phyloP scores from a whole-genome alignment of 208 protist species.

The Trypanosoma vivax region DNA sequence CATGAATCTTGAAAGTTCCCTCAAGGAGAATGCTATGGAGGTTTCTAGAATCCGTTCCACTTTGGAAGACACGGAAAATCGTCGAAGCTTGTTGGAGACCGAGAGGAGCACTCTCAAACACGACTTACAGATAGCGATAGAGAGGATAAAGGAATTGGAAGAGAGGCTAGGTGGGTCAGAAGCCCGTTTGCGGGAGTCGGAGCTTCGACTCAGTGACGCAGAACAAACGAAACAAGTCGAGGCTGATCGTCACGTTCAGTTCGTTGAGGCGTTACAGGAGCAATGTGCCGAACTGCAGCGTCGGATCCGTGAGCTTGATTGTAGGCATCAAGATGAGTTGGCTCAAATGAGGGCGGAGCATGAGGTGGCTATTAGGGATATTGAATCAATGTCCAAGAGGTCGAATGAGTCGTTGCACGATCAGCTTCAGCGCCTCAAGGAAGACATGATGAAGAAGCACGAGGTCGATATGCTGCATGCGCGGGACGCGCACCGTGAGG shows the following conservation, averaged over 20 bases:
- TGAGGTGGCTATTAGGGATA: background rate
- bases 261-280: background rate
- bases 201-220: constrained; percentile 1
- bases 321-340: constrained; percentile 11
- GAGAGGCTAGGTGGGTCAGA: constrained; percentile 8
- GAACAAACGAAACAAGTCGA: background rate
- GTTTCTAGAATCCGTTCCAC: constrained; percentile 19
- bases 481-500: background rate
- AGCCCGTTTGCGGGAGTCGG: constrained; percentile 12
- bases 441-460: constrained; percentile 8
- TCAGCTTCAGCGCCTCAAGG: constrained; percentile 1
- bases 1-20: background rate
- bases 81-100: constrained; percentile 20
- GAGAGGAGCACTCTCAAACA: background rate
- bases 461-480: background rate
- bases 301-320: constrained; percentile 11
- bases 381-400: background rate
- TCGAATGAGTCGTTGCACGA: background rate
- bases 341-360: background rate
- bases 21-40: constrained; percentile 17
- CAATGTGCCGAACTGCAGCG: constrained; percentile 20
- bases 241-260: background rate
- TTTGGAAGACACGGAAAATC: constrained; percentile 19
- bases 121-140: background rate
- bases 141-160: constrained; percentile 5